Evolutionary conservation across 2,329 filamentous ascomycete genomes (phyloP).

Genomic region (Dactylellina drechsleri): DNA sequence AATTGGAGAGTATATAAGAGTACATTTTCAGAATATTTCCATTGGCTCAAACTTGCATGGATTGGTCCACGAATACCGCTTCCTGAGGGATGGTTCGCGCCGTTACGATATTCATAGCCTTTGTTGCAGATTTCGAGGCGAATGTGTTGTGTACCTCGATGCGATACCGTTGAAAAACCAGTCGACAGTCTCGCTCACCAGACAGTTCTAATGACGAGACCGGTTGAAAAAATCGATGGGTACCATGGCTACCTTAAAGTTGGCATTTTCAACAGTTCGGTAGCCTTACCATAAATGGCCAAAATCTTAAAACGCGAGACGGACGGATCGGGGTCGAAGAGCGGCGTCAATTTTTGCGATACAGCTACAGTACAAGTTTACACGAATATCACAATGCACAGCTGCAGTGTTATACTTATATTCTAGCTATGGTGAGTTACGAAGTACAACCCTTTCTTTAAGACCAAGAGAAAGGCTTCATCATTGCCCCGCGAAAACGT

Average conservation of each 20-base stretch:
- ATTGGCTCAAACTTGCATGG: not conserved
- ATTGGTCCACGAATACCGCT: constrained; percentile 4
- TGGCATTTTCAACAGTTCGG: not conserved
- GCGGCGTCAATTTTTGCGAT: not conserved
- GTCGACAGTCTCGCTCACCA: not conserved
- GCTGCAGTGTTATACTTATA: not conserved
- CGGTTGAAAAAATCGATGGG: not conserved
- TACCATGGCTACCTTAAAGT: not conserved
- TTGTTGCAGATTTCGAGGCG: constrained; percentile 3
- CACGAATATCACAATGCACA: not conserved
- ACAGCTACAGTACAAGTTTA: not conserved
- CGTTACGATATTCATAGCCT: not conserved
- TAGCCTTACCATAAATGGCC: constrained; percentile 16
- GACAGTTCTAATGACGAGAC: too few species aligned
- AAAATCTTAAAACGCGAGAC: constrained; percentile 34
- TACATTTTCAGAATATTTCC: not conserved
- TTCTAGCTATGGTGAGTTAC: too few species aligned
- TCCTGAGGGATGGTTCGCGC: not conserved
- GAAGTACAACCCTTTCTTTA: too few species aligned
- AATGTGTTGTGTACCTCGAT: constrained; percentile 12
- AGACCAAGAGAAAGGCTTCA: not conserved
- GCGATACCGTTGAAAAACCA: not conserved
- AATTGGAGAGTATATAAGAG: not conserved
- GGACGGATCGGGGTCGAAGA: constrained; percentile 17
- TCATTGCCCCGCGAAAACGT: not conserved